A percentile compares a stretch with the other conserved stretches of the same genome.
phyloP scores from a whole-genome alignment of 2,329 filamentous ascomycete genomes.

The Cladorrhinum sp. region DNA sequence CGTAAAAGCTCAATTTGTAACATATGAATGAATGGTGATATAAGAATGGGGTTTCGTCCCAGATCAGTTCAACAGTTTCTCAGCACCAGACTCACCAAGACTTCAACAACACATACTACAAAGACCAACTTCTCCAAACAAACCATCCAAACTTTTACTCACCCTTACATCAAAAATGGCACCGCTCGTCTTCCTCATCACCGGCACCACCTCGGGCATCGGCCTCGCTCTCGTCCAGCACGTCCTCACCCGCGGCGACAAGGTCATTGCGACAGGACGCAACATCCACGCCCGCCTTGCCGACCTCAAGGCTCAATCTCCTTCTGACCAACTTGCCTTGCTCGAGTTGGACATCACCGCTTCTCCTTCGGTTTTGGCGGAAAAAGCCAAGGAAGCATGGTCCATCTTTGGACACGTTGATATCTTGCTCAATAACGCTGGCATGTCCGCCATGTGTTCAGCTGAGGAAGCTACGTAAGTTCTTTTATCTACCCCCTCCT shows the following conservation, averaged over 20 bases:
- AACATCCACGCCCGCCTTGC: conserved; percentile 28
- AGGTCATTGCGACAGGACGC: conserved; percentile 32
- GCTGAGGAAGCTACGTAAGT: conserved; percentile 34
- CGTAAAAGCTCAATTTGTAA: background rate
- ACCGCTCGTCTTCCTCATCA: conserved; percentile 34
- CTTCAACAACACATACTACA: no score
- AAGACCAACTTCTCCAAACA: background rate
- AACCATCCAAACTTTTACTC: background rate
- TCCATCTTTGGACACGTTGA: conserved; percentile 34
- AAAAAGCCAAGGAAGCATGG: conserved; percentile 29
- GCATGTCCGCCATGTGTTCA: conserved; percentile 28
- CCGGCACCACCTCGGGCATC: conserved; percentile 35
- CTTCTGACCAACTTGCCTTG: conserved; percentile 27
- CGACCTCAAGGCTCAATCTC: conserved; percentile 18
- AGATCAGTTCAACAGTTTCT: background rate
- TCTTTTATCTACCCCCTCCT: background rate
- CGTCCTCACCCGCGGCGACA: conserved; percentile 30
- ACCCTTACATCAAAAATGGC: conserved; percentile 24
- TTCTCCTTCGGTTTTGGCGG: conserved; percentile 16
- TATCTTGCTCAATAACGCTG: conserved; percentile 36
- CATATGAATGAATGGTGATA: background rate
- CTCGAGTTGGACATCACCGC: conserved; percentile 34
- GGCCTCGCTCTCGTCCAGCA: conserved; percentile 29
- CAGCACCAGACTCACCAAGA: background rate
- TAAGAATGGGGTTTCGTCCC: background rate